Evolutionary conservation across 1,139 yeast genomes (phyloP).

Genomic region (Hyphopichia burtonii): DNA sequence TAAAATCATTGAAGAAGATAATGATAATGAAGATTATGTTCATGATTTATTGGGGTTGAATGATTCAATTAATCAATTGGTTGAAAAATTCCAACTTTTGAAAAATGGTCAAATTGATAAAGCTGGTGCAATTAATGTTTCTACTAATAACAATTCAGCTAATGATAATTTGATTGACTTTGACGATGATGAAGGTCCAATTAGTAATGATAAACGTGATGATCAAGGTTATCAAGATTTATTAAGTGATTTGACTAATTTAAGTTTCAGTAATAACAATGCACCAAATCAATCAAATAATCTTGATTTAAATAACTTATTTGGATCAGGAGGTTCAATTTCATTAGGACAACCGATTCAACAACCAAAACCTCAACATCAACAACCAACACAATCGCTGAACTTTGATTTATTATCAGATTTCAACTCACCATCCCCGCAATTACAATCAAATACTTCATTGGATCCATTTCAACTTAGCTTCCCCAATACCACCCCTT

Average conservation of each 20-base stretch:
- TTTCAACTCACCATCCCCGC: conserved; percentile 48
- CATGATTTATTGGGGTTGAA: conserved; percentile 66
- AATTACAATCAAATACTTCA: conserved; percentile 34
- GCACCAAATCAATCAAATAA: conserved; percentile 21
- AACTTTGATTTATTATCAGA: conserved; percentile 44
- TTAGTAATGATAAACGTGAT: conserved; percentile 40
- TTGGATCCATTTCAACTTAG: conserved; percentile 55
- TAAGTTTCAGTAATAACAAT: conserved; percentile 40
- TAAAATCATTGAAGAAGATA: conserved; percentile 74
- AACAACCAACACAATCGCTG: conserved; percentile 9
- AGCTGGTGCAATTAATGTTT: conserved; percentile 57
- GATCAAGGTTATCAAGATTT: conserved; percentile 61
- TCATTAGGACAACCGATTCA: conserved; percentile 26
- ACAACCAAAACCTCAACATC: conserved; percentile 13
- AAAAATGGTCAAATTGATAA: conserved; percentile 61
- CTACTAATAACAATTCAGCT: conserved; percentile 13
- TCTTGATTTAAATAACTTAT: conserved; percentile 28
- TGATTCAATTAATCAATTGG: conserved; percentile 70
- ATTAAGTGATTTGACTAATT: conserved; percentile 66
- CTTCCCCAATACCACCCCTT: conserved; percentile 43
- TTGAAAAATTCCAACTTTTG: conserved; percentile 65
- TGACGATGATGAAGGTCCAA: conserved; percentile 52
- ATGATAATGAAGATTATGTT: conserved; percentile 62
- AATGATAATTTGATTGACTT: conserved; percentile 71
- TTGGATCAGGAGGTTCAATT: conserved; percentile 48